Percentiles rank a stretch among this genome's conserved stretches.
Evolutionary conservation across 1,284 basidiomycete genomes (phyloP).

Genomic region (Malassezia caprae): DNA sequence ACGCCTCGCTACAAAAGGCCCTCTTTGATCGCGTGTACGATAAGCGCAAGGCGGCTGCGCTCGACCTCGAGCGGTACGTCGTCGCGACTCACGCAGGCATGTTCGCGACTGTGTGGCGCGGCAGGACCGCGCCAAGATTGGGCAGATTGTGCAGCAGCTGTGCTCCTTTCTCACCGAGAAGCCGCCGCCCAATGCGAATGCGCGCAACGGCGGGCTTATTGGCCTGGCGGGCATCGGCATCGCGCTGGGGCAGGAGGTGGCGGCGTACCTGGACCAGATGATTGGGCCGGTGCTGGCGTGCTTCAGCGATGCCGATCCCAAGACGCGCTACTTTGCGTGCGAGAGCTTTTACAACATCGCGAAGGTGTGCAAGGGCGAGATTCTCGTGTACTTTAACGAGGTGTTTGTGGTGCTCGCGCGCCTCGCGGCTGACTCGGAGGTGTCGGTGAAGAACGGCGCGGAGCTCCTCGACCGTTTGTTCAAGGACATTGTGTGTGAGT

Average conservation of each 20-base stretch:
- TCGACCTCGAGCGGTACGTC: slow-evolving; percentile 81
- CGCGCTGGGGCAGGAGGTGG: slow-evolving; percentile 81
- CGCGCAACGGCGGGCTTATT: slow-evolving; percentile 88
- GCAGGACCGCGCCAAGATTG: slow-evolving; percentile 70
- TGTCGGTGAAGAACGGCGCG: slow-evolving; percentile 96
- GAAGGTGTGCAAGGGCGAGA: slow-evolving; percentile 94
- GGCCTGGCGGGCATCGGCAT: slow-evolving; percentile 93
- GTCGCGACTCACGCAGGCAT: slow-evolving; percentile 53
- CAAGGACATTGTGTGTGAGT: slow-evolving; percentile 95
- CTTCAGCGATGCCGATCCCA: slow-evolving; percentile 86
- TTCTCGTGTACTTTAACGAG: slow-evolving; percentile 93
- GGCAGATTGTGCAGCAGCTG: slow-evolving; percentile 82
- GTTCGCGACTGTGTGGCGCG: slow-evolving; percentile 75
- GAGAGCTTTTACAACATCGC: slow-evolving; percentile 94
- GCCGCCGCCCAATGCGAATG: slow-evolving; percentile 53
- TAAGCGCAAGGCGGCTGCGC: slow-evolving; percentile 85
- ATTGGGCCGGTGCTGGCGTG: slow-evolving; percentile 81
- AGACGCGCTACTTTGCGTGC: slow-evolving; percentile 91
- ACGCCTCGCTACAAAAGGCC: slow-evolving; percentile 39
- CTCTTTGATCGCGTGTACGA: slow-evolving; percentile 58
- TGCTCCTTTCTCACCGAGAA: slow-evolving; percentile 55
- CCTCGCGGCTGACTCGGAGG: slow-evolving; percentile 90
- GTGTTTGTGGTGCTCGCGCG: slow-evolving; percentile 81
- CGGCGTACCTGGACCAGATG: slow-evolving; percentile 86
- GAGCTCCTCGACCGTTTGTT: slow-evolving; percentile 93